Conservation (phyloP, 371 early-diverging fungal genomes). For the Mucor saturninus region DNA sequence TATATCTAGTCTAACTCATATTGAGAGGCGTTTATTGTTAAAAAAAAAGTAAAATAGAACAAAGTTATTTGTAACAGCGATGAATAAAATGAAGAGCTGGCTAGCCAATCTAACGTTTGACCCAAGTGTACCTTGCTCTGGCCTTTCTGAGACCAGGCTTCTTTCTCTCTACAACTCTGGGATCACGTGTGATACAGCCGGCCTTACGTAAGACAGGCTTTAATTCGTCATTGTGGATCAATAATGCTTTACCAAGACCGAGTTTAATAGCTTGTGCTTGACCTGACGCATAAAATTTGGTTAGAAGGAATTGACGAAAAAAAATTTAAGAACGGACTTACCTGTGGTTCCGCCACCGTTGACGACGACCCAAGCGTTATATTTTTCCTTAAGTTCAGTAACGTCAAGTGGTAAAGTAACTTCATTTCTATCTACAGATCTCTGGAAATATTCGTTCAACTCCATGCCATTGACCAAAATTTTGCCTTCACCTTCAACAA, state of each 20-base stretch:
- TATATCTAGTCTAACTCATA: too few relatives aligned
- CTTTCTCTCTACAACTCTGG: slow-evolving; percentile 94
- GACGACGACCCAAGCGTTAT: slow-evolving; percentile 89
- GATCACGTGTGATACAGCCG: slow-evolving; percentile 80
- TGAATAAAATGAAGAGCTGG: background rate
- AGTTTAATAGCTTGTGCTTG: slow-evolving; percentile 90
- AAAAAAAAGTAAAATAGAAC: too few relatives aligned
- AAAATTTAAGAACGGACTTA: slow-evolving; percentile 22
- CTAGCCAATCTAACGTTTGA: slow-evolving; percentile 29
- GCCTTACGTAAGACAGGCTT: slow-evolving; percentile 69
- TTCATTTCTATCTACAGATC: slow-evolving; percentile 67
- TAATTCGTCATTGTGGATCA: slow-evolving; percentile 68
- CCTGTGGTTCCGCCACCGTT: slow-evolving; percentile 87
- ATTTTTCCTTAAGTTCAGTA: slow-evolving; percentile 69
- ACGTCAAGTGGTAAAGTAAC: slow-evolving; percentile 79
- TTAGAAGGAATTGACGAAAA: slow-evolving; percentile 12
- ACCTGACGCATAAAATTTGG: slow-evolving; percentile 27
- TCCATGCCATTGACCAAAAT: slow-evolving; percentile 86
- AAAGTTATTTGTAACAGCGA: too few relatives aligned
- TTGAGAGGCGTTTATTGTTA: too few relatives aligned
- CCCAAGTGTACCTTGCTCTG: slow-evolving; percentile 94
- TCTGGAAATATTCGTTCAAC: slow-evolving; percentile 77
- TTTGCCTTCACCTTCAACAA: slow-evolving; percentile 81
- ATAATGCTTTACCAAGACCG: slow-evolving; percentile 83
- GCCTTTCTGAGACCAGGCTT: slow-evolving; percentile 96